Base-by-base conservation (phyloP, 768 basidiomycete species). In the Tulasnella sp. region DNA sequence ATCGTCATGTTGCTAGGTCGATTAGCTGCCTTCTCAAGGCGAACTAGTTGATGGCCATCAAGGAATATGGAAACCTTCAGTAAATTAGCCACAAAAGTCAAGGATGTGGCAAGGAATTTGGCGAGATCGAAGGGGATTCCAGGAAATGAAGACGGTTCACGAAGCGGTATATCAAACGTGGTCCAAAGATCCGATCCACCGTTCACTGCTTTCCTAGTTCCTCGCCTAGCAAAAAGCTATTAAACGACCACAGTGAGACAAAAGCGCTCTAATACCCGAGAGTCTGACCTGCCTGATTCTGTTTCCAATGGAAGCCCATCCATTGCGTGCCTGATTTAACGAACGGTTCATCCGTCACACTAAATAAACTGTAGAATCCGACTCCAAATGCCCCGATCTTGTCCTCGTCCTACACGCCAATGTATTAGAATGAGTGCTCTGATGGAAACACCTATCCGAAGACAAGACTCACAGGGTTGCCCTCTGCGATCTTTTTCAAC, bases 281-380 rank as follows among this genome's bases (percentile, higher is more conserved):
- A 10, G 16, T 28, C 24, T 20, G 9, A 60, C 59, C 50, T 91
- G 88, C 88, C 59, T 84, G 86, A 59, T 83, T 83, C 59, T 85
- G 85, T 62, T 89, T 91, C 89, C 89, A 96, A 63, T 92, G 86
- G 63, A 95, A 96, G 0, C 80, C 83, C 90, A 93, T 93, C 78
- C 88, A 90, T 61, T 84, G 76, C 28, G 58, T 57, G 4, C 78
- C 89, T 75, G 62, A 55, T 43, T 64, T 62, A n/a, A 70, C 72
- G 31, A 68, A 62, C 1, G 66, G 67, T 29, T 61, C 59, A 37
- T 70, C 64, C 45, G 61, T 57, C 22, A 34, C 54, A 27, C 48
- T 63, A 52, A 66, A 64, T 24, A 67, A 52, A 1, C 53, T 58
- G 45, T 58, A 63, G 49, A 63, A 58, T 15, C 62, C 65, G n/a